phyloP scores from a whole-genome alignment of 1,284 basidiomycete species.

The Anthracocystis walkeri region DNA sequence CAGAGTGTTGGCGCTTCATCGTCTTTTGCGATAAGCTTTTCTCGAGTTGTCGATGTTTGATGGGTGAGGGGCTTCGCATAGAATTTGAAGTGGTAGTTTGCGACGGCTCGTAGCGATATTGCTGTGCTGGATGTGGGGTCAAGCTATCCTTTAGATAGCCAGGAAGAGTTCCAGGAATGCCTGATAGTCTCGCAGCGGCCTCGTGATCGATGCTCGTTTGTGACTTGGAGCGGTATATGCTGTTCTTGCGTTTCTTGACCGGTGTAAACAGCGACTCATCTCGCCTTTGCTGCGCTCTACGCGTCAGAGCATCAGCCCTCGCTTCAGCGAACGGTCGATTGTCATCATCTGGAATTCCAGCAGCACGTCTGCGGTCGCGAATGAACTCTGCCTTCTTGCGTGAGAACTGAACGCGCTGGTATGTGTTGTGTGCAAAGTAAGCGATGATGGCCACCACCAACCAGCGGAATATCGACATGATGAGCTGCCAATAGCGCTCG shows the following conservation, averaged over 20 bases:
- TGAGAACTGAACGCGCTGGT: conserved; percentile 28
- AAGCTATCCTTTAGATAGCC: conserved; percentile 39
- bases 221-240: conserved; percentile 5
- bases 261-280: conserved; percentile 26
- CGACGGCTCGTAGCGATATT: neutral
- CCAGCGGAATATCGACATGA: conserved; percentile 38
- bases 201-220: conserved; percentile 29
- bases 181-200: conserved; percentile 31
- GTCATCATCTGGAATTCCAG: conserved; percentile 58
- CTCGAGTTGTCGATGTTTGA: conserved; percentile 9
- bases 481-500: conserved; percentile 1
- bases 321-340: conserved; percentile 51
- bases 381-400: conserved; percentile 47
- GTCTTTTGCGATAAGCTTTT: conserved; percentile 15
- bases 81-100: neutral
- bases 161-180: conserved; percentile 41
- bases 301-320: conserved; percentile 39
- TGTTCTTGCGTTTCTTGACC: conserved; percentile 18
- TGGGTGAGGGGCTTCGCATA: conserved; percentile 15
- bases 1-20: conserved; percentile 11
- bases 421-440: conserved; percentile 22
- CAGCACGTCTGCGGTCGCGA: conserved; percentile 49
- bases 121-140: neutral
- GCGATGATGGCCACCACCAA: conserved; percentile 22
- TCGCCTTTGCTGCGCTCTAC: conserved; percentile 24